Evolutionary conservation across 768 basidiomycete genomes (phyloP).

Genomic region (Leccinum longicurvipes): DNA sequence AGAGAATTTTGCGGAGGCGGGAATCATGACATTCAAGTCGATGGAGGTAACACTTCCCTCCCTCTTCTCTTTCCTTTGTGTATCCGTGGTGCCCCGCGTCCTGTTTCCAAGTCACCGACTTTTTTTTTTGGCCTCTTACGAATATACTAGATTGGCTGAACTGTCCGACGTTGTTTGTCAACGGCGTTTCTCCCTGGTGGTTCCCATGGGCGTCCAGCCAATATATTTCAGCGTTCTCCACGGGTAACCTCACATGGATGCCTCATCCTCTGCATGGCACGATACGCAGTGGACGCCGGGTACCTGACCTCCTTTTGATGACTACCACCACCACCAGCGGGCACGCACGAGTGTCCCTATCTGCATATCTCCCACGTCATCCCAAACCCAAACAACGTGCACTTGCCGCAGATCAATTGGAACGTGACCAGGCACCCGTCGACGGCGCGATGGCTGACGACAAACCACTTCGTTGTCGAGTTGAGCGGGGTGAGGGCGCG

Average conservation of each 20-base stretch:
- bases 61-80: not conserved
- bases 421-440: slow-evolving; percentile 35
- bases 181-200: not conserved
- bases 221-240: slow-evolving; percentile 22
- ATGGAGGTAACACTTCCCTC: slow-evolving; percentile 10
- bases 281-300: slow-evolving; percentile 27
- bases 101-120: slow-evolving; percentile 1
- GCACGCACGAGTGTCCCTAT: slow-evolving; percentile 12
- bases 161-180: not conserved
- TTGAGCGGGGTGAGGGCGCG: slow-evolving; percentile 12
- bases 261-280: slow-evolving; percentile 24
- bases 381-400: slow-evolving; percentile 30
- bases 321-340: slow-evolving; percentile 1
- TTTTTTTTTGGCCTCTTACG: not conserved
- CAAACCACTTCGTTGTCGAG: slow-evolving; percentile 24
- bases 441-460: slow-evolving; percentile 30
- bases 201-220: slow-evolving; percentile 22
- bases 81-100: not conserved
- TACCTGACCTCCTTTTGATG: slow-evolving; percentile 27
- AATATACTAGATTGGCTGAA: slow-evolving; percentile 5
- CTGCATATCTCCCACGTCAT: slow-evolving; percentile 27
- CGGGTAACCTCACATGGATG: slow-evolving; percentile 24
- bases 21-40: slow-evolving; percentile 18
- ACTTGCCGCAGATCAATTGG: slow-evolving; percentile 34
- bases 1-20: slow-evolving; percentile 15